Evolutionary conservation across 345 rosid genomes (phyloP).

Genomic region (Limnanthes douglasii): DNA sequence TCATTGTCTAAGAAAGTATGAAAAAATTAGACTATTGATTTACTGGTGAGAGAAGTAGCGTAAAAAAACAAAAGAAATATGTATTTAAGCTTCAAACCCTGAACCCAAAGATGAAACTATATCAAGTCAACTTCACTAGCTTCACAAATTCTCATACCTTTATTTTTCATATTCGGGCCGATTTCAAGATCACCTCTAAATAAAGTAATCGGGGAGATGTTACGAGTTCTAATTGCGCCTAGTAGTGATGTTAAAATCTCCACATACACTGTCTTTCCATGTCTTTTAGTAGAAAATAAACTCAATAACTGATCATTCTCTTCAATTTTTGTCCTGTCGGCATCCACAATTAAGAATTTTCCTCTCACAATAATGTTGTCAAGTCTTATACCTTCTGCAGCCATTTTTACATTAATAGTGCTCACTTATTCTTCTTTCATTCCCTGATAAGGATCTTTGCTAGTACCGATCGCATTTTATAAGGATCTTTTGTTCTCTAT

Average conservation of each 20-base stretch:
- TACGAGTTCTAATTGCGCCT: slow-evolving; percentile 72
- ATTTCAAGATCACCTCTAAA: slow-evolving; percentile 88
- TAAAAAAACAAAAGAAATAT: too few relatives aligned
- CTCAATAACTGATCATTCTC: slow-evolving; percentile 68
- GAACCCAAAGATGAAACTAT: too few relatives aligned
- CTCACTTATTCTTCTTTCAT: slow-evolving; percentile 70
- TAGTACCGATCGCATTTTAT: slow-evolving; percentile 54
- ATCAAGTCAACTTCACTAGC: too few relatives aligned
- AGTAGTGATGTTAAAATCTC: slow-evolving; percentile 60
- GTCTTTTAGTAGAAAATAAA: slow-evolving; percentile 40
- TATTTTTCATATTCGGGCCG: slow-evolving; percentile 51
- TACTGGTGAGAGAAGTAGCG: too few relatives aligned
- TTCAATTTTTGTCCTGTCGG: slow-evolving; percentile 22
- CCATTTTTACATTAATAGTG: slow-evolving; percentile 51
- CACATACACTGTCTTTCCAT: slow-evolving; percentile 39
- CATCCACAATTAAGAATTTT: slow-evolving; percentile 12
- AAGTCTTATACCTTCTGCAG: slow-evolving; percentile 50
- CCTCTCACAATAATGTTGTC: slow-evolving; percentile 56
- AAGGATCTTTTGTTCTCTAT: too few relatives aligned
- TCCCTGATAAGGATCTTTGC: slow-evolving; percentile 68
- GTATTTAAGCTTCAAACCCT: too few relatives aligned
- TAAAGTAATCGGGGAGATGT: slow-evolving; percentile 55
- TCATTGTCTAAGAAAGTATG: too few relatives aligned
- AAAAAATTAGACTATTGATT: too few relatives aligned
- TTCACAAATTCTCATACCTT: too few relatives aligned